Percentiles rank a stretch among this genome's conserved stretches.
Conservation (phyloP, 73 alveolate genomes). For the Paramecium tetraurelia region DNA sequence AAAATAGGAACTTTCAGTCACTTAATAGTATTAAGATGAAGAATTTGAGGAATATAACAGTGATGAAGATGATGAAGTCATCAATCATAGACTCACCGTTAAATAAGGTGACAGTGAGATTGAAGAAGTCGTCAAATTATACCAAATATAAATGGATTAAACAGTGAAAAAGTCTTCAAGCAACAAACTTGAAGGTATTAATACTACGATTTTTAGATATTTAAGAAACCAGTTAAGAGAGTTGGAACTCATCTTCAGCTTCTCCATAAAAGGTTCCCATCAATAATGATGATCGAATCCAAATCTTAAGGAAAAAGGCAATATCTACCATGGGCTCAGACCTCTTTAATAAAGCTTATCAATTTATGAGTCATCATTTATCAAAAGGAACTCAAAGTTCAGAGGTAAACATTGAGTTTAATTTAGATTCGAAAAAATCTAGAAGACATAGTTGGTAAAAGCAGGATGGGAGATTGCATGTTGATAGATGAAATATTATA, state of each 20-base stretch:
- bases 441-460: conserved; percentile 14
- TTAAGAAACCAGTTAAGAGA: not conserved
- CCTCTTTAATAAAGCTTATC: not conserved
- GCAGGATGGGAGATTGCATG: conserved; percentile 28
- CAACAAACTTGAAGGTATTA: not conserved
- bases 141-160: not conserved
- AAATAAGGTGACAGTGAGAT: conserved; percentile 12
- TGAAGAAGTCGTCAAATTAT: conserved; percentile 4
- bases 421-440: not conserved
- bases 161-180: not conserved
- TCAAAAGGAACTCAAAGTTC: not conserved
- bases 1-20: conserved; percentile 6
- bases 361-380: conserved; percentile 24
- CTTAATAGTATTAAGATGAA: conserved; percentile 22
- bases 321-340: not conserved
- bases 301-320: not conserved
- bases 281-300: not conserved
- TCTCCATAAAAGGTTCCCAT: not conserved
- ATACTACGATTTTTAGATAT: not conserved
- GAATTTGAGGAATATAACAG: conserved; percentile 47
- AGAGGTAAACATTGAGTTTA: not conserved
- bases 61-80: conserved; percentile 13
- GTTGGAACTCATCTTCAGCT: conserved; percentile 23
- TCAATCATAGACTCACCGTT: conserved; percentile 2
- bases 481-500: not conserved